Percentiles rank a stretch among this genome's conserved stretches.
phyloP scores from a whole-genome alignment of 2,329 filamentous ascomycete species.

The Talaromyces sp. region DNA sequence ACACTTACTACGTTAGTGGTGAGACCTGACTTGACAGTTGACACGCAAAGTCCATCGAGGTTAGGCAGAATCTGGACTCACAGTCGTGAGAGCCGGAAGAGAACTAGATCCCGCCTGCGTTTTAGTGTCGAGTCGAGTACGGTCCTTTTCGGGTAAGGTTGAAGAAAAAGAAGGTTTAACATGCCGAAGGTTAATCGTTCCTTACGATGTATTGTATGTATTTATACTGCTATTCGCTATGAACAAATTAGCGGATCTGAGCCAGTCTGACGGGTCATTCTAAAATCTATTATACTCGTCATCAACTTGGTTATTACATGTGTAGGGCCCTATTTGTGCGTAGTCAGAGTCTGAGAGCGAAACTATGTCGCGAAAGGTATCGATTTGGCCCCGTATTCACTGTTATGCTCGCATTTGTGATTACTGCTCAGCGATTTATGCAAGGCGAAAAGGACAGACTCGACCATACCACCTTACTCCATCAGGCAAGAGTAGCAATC shows the following conservation, averaged over 20 bases:
- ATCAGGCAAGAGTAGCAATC: not conserved
- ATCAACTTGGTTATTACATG: not conserved
- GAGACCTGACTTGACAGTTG: too few species aligned
- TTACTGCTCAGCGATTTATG: not conserved
- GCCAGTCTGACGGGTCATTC: slow-evolving; percentile 17
- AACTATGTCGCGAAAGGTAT: not conserved
- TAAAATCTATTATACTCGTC: not conserved
- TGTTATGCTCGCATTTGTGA: not conserved
- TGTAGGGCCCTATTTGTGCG: not conserved
- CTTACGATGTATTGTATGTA: not conserved
- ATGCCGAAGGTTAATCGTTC: slow-evolving; percentile 8
- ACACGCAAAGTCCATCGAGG: not conserved
- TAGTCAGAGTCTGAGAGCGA: not conserved
- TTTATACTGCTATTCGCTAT: not conserved
- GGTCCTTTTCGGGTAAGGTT: slow-evolving; percentile 11
- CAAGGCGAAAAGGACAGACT: not conserved
- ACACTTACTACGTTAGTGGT: too few species aligned
- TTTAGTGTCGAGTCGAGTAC: slow-evolving; percentile 8
- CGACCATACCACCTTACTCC: not conserved
- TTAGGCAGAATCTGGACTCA: not conserved
- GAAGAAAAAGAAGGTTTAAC: slow-evolving; percentile 3
- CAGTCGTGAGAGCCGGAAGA: not conserved
- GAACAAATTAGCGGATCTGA: slow-evolving; percentile 7
- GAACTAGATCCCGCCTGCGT: not conserved
- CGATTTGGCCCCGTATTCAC: not conserved